Conservation (phyloP, 176 grass and related monocot genomes). For the Oryza punctata region DNA sequence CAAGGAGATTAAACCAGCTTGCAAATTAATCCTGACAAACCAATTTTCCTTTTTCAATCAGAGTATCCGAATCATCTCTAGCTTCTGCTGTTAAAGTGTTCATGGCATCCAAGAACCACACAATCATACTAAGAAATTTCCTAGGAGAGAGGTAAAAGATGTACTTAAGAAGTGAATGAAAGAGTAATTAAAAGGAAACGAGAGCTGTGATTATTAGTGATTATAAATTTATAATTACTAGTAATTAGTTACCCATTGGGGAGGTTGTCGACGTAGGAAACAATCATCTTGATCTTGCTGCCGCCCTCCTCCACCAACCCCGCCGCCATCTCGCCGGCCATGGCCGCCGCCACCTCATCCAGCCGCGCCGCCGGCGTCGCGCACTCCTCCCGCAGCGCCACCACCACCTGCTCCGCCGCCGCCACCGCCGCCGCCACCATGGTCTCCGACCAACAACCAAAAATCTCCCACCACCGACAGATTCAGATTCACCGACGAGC, state of each 20-base stretch:
- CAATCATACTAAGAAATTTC: not conserved
- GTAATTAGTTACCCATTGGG: conserved; percentile 55
- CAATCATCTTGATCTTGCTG: conserved; percentile 86
- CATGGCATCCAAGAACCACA: not conserved
- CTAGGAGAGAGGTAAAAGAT: not conserved
- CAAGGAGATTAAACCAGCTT: not conserved
- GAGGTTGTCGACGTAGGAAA: conserved; percentile 82
- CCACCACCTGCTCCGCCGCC: conserved; percentile 36
- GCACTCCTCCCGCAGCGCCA: conserved; percentile 55
- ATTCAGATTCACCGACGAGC: not conserved
- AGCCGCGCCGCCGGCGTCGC: conserved; percentile 50
- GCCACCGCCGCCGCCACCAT: conserved; percentile 27
- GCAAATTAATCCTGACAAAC: not conserved
- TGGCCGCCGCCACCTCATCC: conserved; percentile 35
- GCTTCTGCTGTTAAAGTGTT: not conserved
- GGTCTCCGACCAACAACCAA: not conserved
- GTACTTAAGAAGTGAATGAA: too few species aligned
- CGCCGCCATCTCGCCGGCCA: conserved; percentile 61
- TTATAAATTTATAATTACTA: not conserved
- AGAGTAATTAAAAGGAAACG: not conserved
- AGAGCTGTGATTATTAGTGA: not conserved
- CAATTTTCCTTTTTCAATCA: too few species aligned
- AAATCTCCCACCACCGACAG: not conserved
- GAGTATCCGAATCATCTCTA: too few species aligned
- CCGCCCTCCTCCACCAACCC: conserved; percentile 58